Evolutionary conservation across 345 rosid genomes (phyloP).

Genomic region (Brassica nigra): DNA sequence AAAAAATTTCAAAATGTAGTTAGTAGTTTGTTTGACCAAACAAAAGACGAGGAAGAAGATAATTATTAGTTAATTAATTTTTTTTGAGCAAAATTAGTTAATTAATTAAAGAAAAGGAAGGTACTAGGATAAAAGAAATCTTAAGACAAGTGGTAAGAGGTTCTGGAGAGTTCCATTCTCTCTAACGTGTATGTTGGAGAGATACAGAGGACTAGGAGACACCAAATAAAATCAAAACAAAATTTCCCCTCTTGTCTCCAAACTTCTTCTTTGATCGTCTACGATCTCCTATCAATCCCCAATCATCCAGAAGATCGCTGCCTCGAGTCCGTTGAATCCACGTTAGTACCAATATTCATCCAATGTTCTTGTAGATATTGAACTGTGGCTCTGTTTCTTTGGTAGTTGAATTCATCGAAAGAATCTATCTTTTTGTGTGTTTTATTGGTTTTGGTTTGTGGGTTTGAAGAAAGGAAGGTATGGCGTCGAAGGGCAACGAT

Average conservation of each 20-base stretch:
- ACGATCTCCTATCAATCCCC: not conserved
- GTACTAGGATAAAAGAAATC: conserved; percentile 2
- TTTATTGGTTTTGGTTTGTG: not conserved
- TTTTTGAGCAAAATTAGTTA: too few relatives aligned
- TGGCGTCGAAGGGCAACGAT: conserved; percentile 25
- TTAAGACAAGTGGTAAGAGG: conserved; percentile 32
- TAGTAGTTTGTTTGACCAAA: not conserved
- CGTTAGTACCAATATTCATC: not conserved
- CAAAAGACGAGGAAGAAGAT: not conserved
- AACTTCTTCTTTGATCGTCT: conserved; percentile 2
- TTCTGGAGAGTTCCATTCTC: conserved; percentile 42
- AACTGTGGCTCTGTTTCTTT: conserved; percentile 26
- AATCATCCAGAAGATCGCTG: not conserved
- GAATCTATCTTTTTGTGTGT: not conserved
- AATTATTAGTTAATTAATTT: not conserved
- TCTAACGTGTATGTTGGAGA: not conserved
- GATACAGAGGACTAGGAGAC: not conserved
- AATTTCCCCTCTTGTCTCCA: not conserved
- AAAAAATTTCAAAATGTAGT: not conserved
- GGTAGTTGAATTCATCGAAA: conserved; percentile 1
- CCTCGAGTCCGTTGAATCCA: conserved; percentile 5
- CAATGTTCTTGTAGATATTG: not conserved
- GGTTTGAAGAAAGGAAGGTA: not conserved
- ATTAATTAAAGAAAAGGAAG: not conserved
- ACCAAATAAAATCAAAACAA: not conserved